phyloP scores from a whole-genome alignment of 2,329 filamentous ascomycete species.

The Curvularia sp. region DNA sequence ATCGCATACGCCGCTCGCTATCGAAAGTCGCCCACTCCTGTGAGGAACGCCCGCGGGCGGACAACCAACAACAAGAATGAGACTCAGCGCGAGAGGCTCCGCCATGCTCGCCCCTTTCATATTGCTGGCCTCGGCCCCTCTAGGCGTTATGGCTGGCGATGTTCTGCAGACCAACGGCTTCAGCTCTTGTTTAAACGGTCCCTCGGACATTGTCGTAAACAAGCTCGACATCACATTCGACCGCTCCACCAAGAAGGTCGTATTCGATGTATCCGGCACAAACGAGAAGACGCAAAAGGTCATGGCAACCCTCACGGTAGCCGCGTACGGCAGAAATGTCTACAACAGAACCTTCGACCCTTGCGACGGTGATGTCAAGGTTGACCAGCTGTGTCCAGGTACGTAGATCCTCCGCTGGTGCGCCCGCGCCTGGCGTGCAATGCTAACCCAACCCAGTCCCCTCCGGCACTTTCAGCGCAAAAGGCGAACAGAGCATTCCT shows the following conservation, averaged over 20 bases:
- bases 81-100: conserved; percentile 45
- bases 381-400: conserved; percentile 83
- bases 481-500: conserved; percentile 75
- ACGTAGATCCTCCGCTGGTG: conserved; percentile 40
- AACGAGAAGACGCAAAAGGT: conserved; percentile 80
- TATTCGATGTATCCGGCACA: conserved; percentile 82
- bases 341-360: conserved; percentile 85
- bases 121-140: conserved; percentile 48
- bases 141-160: conserved; percentile 68
- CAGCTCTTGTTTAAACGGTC: conserved; percentile 69
- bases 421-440: not conserved
- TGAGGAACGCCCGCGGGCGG: conserved; percentile 43
- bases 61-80: conserved; percentile 41
- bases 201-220: conserved; percentile 71
- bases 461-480: conserved; percentile 73
- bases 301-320: conserved; percentile 75
- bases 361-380: conserved; percentile 71
- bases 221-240: conserved; percentile 81
- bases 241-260: conserved; percentile 73
- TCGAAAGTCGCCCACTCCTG: conserved; percentile 20
- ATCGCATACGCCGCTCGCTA: conserved; percentile 19
- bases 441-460: conserved; percentile 65
- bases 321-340: conserved; percentile 82
- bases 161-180: conserved; percentile 84
- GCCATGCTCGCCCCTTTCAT: conserved; percentile 50